Conservation (phyloP, 2,329 filamentous ascomycete genomes). For the Colletotrichum tropicicola region DNA sequence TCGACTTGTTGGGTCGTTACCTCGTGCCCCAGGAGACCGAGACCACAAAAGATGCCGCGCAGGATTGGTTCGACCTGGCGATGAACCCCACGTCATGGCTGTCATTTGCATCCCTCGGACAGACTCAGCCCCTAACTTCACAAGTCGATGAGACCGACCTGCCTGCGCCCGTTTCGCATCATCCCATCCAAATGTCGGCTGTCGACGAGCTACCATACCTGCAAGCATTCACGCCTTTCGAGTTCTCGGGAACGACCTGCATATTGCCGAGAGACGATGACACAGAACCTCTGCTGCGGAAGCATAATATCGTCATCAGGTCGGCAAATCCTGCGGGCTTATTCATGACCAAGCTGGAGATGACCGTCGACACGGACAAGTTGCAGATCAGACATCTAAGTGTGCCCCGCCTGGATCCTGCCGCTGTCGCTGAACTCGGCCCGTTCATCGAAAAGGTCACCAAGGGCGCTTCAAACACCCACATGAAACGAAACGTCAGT, state of each 20-base stretch:
- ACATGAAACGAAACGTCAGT: constrained; percentile 64
- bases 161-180: constrained; percentile 66
- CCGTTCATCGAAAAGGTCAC: constrained; percentile 58
- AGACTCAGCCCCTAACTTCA: constrained; percentile 35
- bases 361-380: constrained; percentile 65
- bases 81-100: constrained; percentile 61
- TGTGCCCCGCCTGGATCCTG: constrained; percentile 64
- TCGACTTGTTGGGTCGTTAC: constrained; percentile 51
- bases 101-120: constrained; percentile 54
- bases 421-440: constrained; percentile 66
- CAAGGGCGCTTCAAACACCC: constrained; percentile 48
- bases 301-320: constrained; percentile 64
- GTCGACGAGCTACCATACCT: constrained; percentile 75
- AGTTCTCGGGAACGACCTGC: constrained; percentile 63
- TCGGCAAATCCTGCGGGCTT: constrained; percentile 57
- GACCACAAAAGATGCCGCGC: constrained; percentile 38
- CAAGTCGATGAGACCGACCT: constrained; percentile 43
- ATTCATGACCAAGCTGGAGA: constrained; percentile 65
- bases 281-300: constrained; percentile 53
- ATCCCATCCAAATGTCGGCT: constrained; percentile 69
- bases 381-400: constrained; percentile 60
- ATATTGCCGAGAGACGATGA: constrained; percentile 47
- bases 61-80: constrained; percentile 57
- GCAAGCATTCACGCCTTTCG: constrained; percentile 75
- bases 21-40: constrained; percentile 48